Base-by-base conservation (phyloP, 2,329 filamentous ascomycete species). In the Clonostachys rhizophaga region DNA sequence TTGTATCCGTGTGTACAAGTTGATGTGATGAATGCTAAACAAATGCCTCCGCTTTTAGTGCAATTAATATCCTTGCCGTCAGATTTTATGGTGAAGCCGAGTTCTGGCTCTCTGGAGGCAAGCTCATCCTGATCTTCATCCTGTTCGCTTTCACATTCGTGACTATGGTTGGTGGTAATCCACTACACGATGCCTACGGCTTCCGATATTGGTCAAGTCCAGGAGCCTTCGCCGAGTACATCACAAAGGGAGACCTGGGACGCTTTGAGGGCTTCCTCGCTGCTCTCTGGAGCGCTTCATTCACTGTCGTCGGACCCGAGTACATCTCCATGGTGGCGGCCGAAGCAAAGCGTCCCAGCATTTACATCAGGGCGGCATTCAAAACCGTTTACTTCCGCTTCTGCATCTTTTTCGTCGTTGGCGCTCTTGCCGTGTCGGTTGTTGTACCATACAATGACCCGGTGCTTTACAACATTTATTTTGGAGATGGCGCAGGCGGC, bases 171-270 rank as follows among this genome's bases (percentile, higher is more conserved):
- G 82, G 82, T 12, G 82, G 81, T 34, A 75, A 79, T 5, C 75
- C 81, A 0, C 73, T 76, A 3, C 71, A 72, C 2, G 71, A 78
- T 17, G 71, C 76, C 4, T 74, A 82, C 46, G 84, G 85, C 1
- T 87, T 87, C 59, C 65, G 75, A 41, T 86, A 86, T 59, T 90
- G 85, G 82, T 77, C 71, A 41, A 67, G 79, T 37, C 84, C 84
- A 0, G 83, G 80, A 1, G 40, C 58, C 1, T 61, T 62, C 47
- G 74, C 71, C 4, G 77, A 81, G 51, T 69, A 81, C 46, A 74
- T 83, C 48, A 75, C 79, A 44, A 67, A 68, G 0, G 86, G 84
- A 1, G 59, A 73, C 37, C 71, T 86, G 0, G 87, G 86, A 13
- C 73, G 74, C 35, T 87, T 84, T 53, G 70, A 87, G 9, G 85